Evolutionary conservation across 805 yeast species (phyloP), one percentile per base, ranked within the genome.

Genomic region (Starmerella davenportii): DNA sequence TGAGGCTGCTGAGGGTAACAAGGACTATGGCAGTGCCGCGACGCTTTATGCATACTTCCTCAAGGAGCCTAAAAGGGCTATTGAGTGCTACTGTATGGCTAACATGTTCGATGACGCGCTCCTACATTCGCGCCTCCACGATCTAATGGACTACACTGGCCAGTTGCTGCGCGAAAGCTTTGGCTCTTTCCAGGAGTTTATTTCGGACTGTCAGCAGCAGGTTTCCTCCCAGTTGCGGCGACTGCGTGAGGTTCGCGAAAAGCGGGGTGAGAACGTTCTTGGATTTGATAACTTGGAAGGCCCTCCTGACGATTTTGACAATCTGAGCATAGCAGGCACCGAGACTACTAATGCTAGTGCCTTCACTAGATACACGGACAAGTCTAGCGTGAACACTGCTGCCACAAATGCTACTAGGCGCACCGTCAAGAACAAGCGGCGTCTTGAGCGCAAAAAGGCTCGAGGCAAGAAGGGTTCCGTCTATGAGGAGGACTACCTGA

Each of bases 391-490:
- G 1, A 94, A 94, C 19, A 90, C 98, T 2, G 96, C 96, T 3
- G 79, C 79, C 54, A 90, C 98, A 0, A 95, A 96, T 21, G 95
- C 90, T 2, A 76, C 95, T 0, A 71, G 99, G 58, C 70, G 78
- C 52, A 85, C 98, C 0, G 70, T 92, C 5, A 90, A 90, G 61
- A 90, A 90, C 58, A 72, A 76, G 47, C 79, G 94, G 56, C 72
- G 98, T 48, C 95, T 87, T 59, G 98, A 87, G 55, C 72, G 98
- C 51, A 90, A 90, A 62, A 70, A 74, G 43, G 99, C 98, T 2
- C 73, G 93, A 51, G 99, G 99, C 43, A 82, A 92, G 64, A 90
- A 90, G 62, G 96, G 96, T 35, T 87, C 95, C 5, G 79, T 90
- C 17, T 90, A 90, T 53, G 99, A 90, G 58, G 98, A 90, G 56